Base-by-base conservation (phyloP, 2,329 filamentous ascomycete genomes). In the Colletotrichum horii region DNA sequence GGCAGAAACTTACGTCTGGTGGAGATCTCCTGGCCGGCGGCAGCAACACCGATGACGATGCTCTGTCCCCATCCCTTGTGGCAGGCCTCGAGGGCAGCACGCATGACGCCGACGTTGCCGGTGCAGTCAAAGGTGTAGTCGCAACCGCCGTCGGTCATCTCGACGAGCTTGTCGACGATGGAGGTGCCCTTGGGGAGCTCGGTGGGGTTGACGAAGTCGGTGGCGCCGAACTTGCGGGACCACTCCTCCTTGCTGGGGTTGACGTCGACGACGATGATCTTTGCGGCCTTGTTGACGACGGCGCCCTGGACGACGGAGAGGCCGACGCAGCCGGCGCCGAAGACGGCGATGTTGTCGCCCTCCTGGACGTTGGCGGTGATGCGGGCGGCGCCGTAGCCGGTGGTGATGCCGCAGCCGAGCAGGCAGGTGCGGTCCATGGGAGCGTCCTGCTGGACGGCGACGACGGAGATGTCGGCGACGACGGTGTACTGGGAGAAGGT, bases 61-160 rank as follows among this genome's bases (percentile, higher is more conserved):
- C 94, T 97, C 90, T 98, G 92, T 82, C 97, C 97, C 97, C 97
- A 99, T 65, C 97, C 97, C 92, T 99, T 99, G 90, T 99, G 97
- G 89, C 96, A 98, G 65, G 97, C 96, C 89, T 99, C 96, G 76
- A 99, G 92, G 55, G 97, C 97, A 69, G 95, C 94, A 78, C 97
- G 92, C 97, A 98, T 99, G 71, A 99, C 97, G 80, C 93, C 92
- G 69, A 98, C 96, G 83, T 98, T 98, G 76, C 97, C 97, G 8
- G 97, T 99, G 91, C 97, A 98, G 89, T 99, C 97, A 84, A 99
- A 99, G 66, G 97, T 99, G 89, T 98, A 98, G 89, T 99, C 97
- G 84, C 96, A 98, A 67, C 97, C 97, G 79, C 97, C 97, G 82
- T 98, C 97, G 3, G 97, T 99, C 94, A 98, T 96, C 87, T 98